These are phyloP conservation scores for Solanum tarijense DNA, from an alignment of 257 asterid species.

Conservation along the genomic window DNA sequence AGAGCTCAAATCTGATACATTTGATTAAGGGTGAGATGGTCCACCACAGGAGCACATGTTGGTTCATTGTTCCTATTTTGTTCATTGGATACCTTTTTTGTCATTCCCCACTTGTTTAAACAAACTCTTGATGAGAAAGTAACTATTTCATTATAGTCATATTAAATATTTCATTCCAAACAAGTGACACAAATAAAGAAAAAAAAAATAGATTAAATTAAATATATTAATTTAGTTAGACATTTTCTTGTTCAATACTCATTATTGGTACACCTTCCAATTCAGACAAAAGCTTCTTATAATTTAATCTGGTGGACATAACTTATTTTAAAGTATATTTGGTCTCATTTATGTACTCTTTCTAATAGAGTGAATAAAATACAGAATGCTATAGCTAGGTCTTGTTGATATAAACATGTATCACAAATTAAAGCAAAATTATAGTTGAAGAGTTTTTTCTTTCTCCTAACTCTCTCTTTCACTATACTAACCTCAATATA, in stretches of 20 bases:
- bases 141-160: not conserved
- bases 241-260: not conserved
- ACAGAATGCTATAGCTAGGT: not conserved
- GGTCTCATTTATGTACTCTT: not conserved
- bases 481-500: not conserved
- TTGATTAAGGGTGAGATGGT: not conserved
- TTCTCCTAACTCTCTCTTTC: fast-evolving
- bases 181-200: not conserved
- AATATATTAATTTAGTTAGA: not conserved
- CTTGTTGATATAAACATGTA: not conserved
- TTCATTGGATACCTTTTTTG: not conserved
- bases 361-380: not conserved
- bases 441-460: too few relatives aligned
- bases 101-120: not conserved
- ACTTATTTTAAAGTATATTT: not conserved
- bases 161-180: not conserved
- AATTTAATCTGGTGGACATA: not conserved
- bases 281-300: not conserved
- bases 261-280: not conserved
- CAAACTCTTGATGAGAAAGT: not conserved
- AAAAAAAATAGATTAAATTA: too few relatives aligned
- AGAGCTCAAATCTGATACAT: too few relatives aligned
- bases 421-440: not conserved
- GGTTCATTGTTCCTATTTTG: not conserved
- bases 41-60: not conserved